Evolutionary conservation across 2,329 filamentous ascomycete genomes (phyloP).

Genomic region (Arthroderma sp.): DNA sequence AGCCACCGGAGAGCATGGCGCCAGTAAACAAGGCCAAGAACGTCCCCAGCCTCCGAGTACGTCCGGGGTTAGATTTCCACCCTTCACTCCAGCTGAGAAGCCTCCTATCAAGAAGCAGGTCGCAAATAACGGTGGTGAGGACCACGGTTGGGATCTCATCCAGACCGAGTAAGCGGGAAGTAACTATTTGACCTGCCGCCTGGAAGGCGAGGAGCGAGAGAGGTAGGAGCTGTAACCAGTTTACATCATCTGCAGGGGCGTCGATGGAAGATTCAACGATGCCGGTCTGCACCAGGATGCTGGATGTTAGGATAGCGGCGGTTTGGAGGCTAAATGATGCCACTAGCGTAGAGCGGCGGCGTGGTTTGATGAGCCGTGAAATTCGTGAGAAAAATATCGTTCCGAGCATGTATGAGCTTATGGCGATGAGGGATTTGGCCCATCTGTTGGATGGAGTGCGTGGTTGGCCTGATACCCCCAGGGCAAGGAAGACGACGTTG

Average conservation of each 20-base stretch:
- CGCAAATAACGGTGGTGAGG: constrained; percentile 28
- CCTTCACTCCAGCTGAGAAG: constrained; percentile 11
- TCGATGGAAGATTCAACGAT: constrained; percentile 21
- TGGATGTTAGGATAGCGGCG: constrained; percentile 20
- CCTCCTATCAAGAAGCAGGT: constrained; percentile 25
- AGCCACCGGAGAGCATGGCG: constrained; percentile 28
- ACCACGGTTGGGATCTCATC: constrained; percentile 32
- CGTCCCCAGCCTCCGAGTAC: constrained; percentile 23
- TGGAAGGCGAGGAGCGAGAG: constrained; percentile 29
- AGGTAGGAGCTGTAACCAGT: constrained; percentile 26
- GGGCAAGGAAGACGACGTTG: constrained; percentile 32
- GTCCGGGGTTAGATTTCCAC: constrained; percentile 18
- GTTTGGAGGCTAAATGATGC: constrained; percentile 29
- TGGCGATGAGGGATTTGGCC: constrained; percentile 31
- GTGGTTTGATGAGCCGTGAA: constrained; percentile 19
- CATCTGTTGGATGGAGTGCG: constrained; percentile 27
- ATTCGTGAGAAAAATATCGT: constrained; percentile 28
- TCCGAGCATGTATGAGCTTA: constrained; percentile 25
- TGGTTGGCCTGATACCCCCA: constrained; percentile 31
- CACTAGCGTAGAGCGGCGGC: constrained; percentile 26
- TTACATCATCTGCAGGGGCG: constrained; percentile 18
- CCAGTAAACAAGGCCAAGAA: constrained; percentile 28
- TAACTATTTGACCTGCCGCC: constrained; percentile 28
- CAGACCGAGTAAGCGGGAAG: constrained; percentile 23
- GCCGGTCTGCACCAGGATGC: constrained; percentile 22